Percentiles rank a stretch among this genome's conserved stretches.
Conservation (phyloP, 2,329 filamentous ascomycete species). For the Trichoderma afroharzianum region DNA sequence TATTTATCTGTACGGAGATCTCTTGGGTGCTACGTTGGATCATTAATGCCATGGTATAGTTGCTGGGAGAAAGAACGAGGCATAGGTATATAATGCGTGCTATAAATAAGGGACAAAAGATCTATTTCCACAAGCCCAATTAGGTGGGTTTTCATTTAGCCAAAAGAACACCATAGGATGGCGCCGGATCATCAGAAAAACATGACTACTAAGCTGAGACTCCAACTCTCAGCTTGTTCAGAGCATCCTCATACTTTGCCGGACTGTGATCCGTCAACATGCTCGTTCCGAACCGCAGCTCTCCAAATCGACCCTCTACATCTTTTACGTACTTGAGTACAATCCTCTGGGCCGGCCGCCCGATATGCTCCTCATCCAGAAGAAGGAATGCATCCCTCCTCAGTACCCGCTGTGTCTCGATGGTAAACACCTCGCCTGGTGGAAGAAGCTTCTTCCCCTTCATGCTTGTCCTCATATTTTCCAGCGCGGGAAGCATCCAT, state of each 20-base stretch:
- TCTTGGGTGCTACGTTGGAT: too few species aligned
- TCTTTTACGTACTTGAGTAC: conserved; percentile 68
- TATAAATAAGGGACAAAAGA: background rate
- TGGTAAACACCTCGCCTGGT: conserved; percentile 71
- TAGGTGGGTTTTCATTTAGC: too few species aligned
- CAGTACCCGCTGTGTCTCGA: conserved; percentile 66
- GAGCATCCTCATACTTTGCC: conserved; percentile 66
- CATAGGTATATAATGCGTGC: background rate
- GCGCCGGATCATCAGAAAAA: background rate
- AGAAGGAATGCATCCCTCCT: conserved; percentile 61
- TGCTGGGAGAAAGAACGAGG: background rate
- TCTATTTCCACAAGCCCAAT: background rate
- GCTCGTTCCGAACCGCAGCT: conserved; percentile 66
- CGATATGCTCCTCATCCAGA: conserved; percentile 46
- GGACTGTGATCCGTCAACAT: conserved; percentile 77
- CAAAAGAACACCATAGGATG: background rate
- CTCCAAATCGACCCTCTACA: conserved; percentile 66
- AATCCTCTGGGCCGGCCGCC: conserved; percentile 63
- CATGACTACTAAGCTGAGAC: conserved; percentile 26
- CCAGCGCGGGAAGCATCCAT: conserved; percentile 67
- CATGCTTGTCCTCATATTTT: conserved; percentile 64
- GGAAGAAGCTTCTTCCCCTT: conserved; percentile 66
- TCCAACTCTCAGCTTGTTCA: conserved; percentile 56
- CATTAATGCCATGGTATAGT: background rate
- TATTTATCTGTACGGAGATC: background rate